phyloP scores from a whole-genome alignment of 208 protist species.

The Crithidia acanthocephali region DNA sequence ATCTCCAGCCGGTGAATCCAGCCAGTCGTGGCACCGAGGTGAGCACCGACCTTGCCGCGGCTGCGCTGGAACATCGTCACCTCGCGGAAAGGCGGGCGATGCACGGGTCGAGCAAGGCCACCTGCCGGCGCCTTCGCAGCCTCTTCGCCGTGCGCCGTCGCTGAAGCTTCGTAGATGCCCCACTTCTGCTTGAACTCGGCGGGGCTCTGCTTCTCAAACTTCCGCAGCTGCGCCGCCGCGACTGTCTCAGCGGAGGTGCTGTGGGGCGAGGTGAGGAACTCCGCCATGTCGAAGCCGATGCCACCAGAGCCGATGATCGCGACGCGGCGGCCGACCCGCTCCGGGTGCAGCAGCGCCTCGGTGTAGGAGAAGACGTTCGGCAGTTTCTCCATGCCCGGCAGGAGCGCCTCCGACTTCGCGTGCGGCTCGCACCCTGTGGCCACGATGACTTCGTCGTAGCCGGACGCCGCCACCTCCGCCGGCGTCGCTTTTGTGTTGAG shows the following conservation, averaged over 20 bases:
- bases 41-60: conserved; percentile 75
- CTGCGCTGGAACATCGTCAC: conserved; percentile 83
- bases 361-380: conserved; percentile 84
- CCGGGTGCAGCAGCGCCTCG: conserved; percentile 72
- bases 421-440: conserved; percentile 83
- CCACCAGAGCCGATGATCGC: conserved; percentile 93
- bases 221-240: conserved; percentile 27
- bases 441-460: conserved; percentile 88
- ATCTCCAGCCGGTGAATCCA: conserved; percentile 93
- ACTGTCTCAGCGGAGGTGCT: conserved; percentile 30
- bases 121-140: conserved; percentile 28
- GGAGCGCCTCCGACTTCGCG: conserved; percentile 50
- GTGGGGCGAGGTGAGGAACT: conserved; percentile 66
- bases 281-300: conserved; percentile 93
- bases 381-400: conserved; percentile 55
- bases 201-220: conserved; percentile 38
- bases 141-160: neutral
- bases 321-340: conserved; percentile 70
- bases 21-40: conserved; percentile 87
- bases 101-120: conserved; percentile 44
- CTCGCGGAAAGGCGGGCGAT: conserved; percentile 28
- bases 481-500: conserved; percentile 74
- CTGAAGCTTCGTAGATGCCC: conserved; percentile 53
- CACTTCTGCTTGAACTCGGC: conserved; percentile 66
- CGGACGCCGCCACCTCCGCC: conserved; percentile 67